Conservation (phyloP, 2,329 filamentous ascomycete genomes). For the Calonectria leucothoes region DNA sequence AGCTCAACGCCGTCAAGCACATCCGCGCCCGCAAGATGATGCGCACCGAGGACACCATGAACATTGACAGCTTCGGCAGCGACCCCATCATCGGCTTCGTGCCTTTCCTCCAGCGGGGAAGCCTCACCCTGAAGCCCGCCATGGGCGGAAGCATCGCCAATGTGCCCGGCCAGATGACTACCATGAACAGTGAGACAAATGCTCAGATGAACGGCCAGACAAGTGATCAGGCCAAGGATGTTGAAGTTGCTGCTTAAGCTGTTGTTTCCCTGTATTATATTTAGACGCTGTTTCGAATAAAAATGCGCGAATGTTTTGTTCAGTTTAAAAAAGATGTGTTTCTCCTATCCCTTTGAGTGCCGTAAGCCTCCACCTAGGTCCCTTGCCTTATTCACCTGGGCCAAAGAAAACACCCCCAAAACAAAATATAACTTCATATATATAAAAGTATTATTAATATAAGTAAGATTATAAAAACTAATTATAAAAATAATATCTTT, state of each 20-base stretch:
- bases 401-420: no score
- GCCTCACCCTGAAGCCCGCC: constrained; percentile 24
- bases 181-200: neutral
- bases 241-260: neutral
- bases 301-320: neutral
- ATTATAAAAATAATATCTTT: no score
- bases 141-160: neutral
- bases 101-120: constrained; percentile 39
- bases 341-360: neutral
- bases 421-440: no score
- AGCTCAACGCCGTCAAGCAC: constrained; percentile 41
- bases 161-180: constrained; percentile 22
- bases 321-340: neutral
- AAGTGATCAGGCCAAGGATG: neutral
- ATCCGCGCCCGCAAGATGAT: constrained; percentile 45
- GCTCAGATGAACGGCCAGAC: neutral
- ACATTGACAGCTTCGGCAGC: constrained; percentile 46
- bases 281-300: neutral
- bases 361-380: no score
- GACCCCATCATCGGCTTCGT: constrained; percentile 40
- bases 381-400: no score
- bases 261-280: neutral
- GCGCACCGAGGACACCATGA: constrained; percentile 44
- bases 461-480: no score
- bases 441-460: no score